Conservation (phyloP, 495 filamentous ascomycete species). For the Melanomma pulvis-pyrius region DNA sequence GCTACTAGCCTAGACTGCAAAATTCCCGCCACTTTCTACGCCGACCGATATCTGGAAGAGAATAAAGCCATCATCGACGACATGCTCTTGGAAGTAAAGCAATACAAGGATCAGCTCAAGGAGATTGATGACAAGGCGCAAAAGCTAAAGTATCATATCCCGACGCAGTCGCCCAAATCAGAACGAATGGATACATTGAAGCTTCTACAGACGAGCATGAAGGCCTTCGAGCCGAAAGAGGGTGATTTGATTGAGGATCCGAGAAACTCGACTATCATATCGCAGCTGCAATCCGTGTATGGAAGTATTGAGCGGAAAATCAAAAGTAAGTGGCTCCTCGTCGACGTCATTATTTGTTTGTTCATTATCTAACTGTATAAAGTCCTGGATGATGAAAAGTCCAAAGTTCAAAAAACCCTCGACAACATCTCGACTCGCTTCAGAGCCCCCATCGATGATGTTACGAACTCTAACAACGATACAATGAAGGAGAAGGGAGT, state of each 20-base stretch:
- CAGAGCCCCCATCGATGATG: conserved; percentile 38
- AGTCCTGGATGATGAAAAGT: conserved; percentile 59
- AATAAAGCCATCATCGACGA: conserved; percentile 43
- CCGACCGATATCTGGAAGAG: conserved; percentile 73
- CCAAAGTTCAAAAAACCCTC: conserved; percentile 53
- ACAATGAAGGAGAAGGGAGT: neutral
- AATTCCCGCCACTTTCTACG: conserved; percentile 72
- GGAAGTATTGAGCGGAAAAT: conserved; percentile 49
- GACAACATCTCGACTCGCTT: conserved; percentile 55
- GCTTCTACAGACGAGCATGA: conserved; percentile 32
- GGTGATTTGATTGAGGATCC: conserved; percentile 18
- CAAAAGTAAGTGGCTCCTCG: conserved; percentile 6
- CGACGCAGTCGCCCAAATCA: neutral
- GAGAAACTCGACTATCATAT: conserved; percentile 12
- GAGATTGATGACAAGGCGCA: conserved; percentile 37
- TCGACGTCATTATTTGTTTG: neutral
- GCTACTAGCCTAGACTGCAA: conserved; percentile 60
- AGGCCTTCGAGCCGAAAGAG: conserved; percentile 22
- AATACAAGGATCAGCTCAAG: conserved; percentile 48
- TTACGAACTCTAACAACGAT: neutral
- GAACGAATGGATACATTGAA: conserved; percentile 21
- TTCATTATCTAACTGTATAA: neutral
- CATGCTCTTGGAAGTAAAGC: conserved; percentile 38
- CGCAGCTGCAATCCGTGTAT: conserved; percentile 36
- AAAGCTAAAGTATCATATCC: conserved; percentile 31